Percentiles rank a stretch among this genome's conserved stretches.
Evolutionary conservation across 441 rosid species (phyloP).

Genomic region (Metrosideros polymorpha): DNA sequence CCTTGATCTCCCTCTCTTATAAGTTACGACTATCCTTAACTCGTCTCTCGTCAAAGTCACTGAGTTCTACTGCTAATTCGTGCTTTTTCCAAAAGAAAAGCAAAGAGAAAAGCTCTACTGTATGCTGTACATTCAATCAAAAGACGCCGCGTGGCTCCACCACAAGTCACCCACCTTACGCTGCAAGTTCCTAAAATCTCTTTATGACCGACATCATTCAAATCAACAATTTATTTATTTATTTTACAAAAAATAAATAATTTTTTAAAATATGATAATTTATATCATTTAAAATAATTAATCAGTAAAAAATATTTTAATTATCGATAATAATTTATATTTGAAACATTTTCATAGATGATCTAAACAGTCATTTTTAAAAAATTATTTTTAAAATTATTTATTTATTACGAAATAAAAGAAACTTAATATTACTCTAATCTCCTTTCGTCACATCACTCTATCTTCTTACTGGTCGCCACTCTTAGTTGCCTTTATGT

Average conservation of each 20-base stretch:
- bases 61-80: neutral
- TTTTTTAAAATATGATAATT: no score
- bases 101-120: neutral
- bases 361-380: no score
- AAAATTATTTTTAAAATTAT: neutral
- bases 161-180: neutral
- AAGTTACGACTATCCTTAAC: neutral
- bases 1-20: neutral
- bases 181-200: neutral
- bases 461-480: neutral
- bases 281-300: no score
- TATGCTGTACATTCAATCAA: neutral
- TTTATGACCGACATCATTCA: neutral
- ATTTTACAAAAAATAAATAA: no score
- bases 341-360: no score
- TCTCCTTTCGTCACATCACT: neutral
- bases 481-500: neutral
- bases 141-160: neutral
- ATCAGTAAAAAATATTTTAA: no score
- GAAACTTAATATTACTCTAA: neutral
- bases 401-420: neutral
- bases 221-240: no score
- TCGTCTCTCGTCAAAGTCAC: neutral
- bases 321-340: no score
- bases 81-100: neutral